phyloP scores from a whole-genome alignment of 176 grass and related monocot genomes.

The Tuctoria greenei region DNA sequence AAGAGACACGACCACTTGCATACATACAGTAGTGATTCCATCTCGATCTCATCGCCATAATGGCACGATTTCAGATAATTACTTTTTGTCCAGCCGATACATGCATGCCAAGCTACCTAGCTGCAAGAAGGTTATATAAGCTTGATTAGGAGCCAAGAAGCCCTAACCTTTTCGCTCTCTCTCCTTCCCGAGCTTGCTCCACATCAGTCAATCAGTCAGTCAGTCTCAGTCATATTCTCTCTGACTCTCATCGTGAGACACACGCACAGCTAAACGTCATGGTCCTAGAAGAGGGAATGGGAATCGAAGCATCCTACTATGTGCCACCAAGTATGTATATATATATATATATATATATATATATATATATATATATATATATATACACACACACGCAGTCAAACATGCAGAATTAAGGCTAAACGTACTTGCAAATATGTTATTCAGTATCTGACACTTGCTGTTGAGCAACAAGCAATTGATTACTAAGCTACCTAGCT shows the following conservation, averaged over 20 bases:
- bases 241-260: constrained; percentile 24
- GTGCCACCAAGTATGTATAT: constrained; percentile 38
- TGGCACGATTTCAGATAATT: constrained; percentile 19
- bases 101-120: background rate
- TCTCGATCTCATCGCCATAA: background rate
- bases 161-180: constrained; percentile 13
- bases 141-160: constrained; percentile 19
- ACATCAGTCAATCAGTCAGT: background rate
- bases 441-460: constrained; percentile 13
- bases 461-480: background rate
- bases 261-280: constrained; percentile 12
- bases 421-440: background rate
- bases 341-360: too few relatives aligned
- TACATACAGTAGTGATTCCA: background rate
- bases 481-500: background rate
- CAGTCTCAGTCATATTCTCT: constrained; percentile 33
- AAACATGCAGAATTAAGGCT: constrained; percentile 25
- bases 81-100: background rate
- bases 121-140: background rate
- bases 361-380: too few relatives aligned
- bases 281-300: constrained; percentile 27
- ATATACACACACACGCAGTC: too few relatives aligned
- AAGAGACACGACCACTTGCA: constrained; percentile 44
- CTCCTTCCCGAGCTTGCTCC: background rate
- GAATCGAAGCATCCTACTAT: constrained; percentile 70